These are phyloP conservation scores for Ambrosia trifida DNA, from an alignment of 129 eudicot genomes.

Conservation along the genomic window DNA sequence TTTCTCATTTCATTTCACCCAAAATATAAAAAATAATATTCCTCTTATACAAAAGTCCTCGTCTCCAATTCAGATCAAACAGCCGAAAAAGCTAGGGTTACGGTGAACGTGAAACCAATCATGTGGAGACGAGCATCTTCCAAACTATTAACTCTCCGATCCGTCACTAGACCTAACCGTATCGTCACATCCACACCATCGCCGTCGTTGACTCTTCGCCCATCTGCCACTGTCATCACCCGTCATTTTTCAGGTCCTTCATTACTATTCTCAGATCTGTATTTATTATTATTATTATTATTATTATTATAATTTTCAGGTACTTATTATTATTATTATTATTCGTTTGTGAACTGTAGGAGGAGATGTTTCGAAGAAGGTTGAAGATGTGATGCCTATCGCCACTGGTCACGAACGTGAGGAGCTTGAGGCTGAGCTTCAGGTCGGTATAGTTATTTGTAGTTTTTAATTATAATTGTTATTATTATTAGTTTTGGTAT, in stretches of 20 bases:
- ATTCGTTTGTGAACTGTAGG: constrained; percentile 16
- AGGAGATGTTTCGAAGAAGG: constrained; percentile 34
- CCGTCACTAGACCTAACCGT: constrained; percentile 27
- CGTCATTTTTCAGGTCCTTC: constrained; percentile 37
- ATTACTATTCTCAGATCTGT: constrained; percentile 24
- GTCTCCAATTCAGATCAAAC: constrained; percentile 40
- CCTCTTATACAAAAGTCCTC: background rate
- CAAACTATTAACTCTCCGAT: constrained; percentile 33
- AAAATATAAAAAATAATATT: too few species aligned
- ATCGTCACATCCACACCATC: constrained; percentile 24
- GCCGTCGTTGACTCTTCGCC: constrained; percentile 24
- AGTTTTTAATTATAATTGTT: background rate
- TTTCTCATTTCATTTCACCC: background rate
- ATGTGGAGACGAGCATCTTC: constrained; percentile 43
- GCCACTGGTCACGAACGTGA: constrained; percentile 78
- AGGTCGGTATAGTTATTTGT: constrained; percentile 31
- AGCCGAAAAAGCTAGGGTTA: constrained; percentile 37
- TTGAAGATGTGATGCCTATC: constrained; percentile 70
- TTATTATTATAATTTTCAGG: constrained; percentile 27
- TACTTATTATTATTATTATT: background rate
- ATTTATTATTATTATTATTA: background rate
- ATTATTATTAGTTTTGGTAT: background rate
- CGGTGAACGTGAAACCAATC: constrained; percentile 34
- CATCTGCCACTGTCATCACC: constrained; percentile 13
- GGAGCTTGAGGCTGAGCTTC: constrained; percentile 72